Evolutionary conservation across 2,329 filamentous ascomycete genomes (phyloP).

Genomic region (Tolypocladium sp.): DNA sequence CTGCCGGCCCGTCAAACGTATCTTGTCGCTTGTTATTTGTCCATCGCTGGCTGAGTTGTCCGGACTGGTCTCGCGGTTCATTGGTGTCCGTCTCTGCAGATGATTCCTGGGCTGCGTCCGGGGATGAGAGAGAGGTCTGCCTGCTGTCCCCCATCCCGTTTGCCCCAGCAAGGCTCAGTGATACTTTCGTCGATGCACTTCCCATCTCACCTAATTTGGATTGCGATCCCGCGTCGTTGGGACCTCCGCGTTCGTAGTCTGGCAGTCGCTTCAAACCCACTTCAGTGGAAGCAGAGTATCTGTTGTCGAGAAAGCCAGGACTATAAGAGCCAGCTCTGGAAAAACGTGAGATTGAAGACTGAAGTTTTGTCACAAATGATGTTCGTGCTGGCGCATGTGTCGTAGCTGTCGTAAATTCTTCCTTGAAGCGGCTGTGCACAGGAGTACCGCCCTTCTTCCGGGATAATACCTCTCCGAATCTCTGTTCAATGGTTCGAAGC

Average conservation of each 20-base stretch:
- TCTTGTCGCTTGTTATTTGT: background rate
- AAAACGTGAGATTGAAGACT: conserved; percentile 21
- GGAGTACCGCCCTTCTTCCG: conserved; percentile 18
- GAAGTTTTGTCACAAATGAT: conserved; percentile 26
- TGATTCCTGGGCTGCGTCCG: background rate
- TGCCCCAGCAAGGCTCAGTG: background rate
- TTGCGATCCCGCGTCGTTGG: too few species aligned
- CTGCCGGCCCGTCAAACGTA: background rate
- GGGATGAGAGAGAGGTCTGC: background rate
- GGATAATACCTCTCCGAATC: conserved; percentile 26
- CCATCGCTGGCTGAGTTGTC: background rate
- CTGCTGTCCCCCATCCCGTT: background rate
- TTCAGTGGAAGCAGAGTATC: background rate
- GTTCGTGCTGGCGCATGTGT: conserved; percentile 6
- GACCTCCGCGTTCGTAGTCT: background rate
- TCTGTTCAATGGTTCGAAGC: conserved; percentile 27
- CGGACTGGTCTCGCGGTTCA: background rate
- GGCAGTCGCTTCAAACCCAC: background rate
- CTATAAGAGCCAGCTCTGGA: conserved; percentile 11
- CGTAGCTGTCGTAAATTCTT: conserved; percentile 20
- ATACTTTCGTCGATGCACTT: background rate
- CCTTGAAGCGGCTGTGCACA: conserved; percentile 29
- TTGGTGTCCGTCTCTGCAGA: background rate
- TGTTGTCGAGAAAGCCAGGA: background rate
- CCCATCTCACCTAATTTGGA: background rate